Evolutionary conservation across 169 alveolate genomes (phyloP).

Genomic region (Plasmodium relictum): DNA sequence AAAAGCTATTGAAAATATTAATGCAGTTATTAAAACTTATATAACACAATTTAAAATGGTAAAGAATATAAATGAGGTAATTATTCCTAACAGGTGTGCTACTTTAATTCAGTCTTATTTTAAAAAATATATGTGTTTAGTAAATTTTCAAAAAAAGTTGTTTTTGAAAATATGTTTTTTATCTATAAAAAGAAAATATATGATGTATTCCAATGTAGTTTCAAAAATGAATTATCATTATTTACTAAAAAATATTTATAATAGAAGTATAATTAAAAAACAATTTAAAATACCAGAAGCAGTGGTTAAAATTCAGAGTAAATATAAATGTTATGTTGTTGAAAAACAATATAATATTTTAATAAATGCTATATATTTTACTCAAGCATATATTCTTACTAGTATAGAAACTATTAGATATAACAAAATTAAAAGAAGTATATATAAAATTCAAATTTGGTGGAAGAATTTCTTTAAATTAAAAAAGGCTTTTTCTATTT

Average conservation of each 20-base stretch:
- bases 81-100: conserved; percentile 71
- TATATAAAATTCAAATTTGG: conserved; percentile 54
- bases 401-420: conserved; percentile 40
- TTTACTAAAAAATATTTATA: conserved; percentile 70
- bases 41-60: conserved; percentile 47
- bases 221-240: conserved; percentile 66
- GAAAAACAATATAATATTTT: conserved; percentile 59
- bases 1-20: conserved; percentile 46
- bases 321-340: conserved; percentile 63
- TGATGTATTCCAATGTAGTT: conserved; percentile 29
- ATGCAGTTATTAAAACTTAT: conserved; percentile 41
- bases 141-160: conserved; percentile 45
- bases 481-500: conserved; percentile 21
- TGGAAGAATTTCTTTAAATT: conserved; percentile 68
- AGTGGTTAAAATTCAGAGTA: conserved; percentile 65
- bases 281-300: conserved; percentile 69
- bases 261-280: conserved; percentile 34
- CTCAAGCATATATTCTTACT: conserved; percentile 75
- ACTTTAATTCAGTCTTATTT: conserved; percentile 50
- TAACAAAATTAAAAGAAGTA: conserved; percentile 46
- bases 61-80: conserved; percentile 37
- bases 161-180: conserved; percentile 71
- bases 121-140: conserved; percentile 58
- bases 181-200: conserved; percentile 72
- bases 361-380: conserved; percentile 61